Evolutionary conservation across 305 asterid genomes (phyloP).

Genomic region (Fraxinus albicans): DNA sequence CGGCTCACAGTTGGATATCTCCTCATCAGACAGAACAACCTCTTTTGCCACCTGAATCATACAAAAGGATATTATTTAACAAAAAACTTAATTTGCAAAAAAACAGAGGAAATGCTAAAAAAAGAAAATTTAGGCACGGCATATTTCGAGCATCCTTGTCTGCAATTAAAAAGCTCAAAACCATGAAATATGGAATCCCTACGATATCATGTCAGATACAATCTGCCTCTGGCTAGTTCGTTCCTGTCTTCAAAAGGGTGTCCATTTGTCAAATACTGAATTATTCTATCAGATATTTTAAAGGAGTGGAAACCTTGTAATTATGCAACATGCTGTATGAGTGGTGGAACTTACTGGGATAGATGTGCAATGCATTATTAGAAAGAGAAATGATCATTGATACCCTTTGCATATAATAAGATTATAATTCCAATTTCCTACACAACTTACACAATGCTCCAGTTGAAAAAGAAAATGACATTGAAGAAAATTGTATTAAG

Average conservation of each 20-base stretch:
- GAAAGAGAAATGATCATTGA: neutral
- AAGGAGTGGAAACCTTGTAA: neutral
- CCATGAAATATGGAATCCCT: neutral
- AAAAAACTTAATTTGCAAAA: conserved; percentile 1
- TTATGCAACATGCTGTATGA: neutral
- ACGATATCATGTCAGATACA: neutral
- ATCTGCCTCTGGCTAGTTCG: neutral
- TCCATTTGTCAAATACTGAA: neutral
- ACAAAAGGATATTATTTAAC: neutral
- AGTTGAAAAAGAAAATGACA: neutral
- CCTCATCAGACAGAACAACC: conserved; percentile 14
- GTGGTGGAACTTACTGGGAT: neutral
- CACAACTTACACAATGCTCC: neutral
- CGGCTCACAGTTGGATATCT: conserved; percentile 11
- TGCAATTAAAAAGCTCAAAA: neutral
- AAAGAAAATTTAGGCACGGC: neutral
- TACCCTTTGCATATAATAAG: neutral
- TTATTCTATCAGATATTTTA: neutral
- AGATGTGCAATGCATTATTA: neutral
- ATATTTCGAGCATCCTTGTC: neutral
- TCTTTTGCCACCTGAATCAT: conserved; percentile 28
- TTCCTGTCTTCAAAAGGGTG: neutral
- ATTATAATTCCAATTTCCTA: neutral
- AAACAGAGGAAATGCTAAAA: neutral
- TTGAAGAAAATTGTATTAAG: neutral